Base-by-base conservation (phyloP, 768 basidiomycete species). In the Amanita inopinata region DNA sequence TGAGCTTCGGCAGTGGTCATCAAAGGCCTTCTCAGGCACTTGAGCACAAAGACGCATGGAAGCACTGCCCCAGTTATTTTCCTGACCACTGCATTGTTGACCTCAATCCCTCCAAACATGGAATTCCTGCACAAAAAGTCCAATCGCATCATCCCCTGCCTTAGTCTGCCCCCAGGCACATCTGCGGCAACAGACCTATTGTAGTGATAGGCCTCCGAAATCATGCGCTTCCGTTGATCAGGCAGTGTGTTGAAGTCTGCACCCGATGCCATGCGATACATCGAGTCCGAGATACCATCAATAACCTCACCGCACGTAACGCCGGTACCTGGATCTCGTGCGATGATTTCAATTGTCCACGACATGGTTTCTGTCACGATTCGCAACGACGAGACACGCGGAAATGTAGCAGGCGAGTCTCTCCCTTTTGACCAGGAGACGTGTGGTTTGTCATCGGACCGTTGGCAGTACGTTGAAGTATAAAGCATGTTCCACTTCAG, bases 401-500 rank as follows among this genome's bases (percentile, higher is more conserved):
- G 80, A 57, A 74, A 73, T 1, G 80, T 81, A 2, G 80, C 82
- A 12, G 81, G 80, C 15, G 71, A 69, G 10, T 69, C 63, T 9
- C 83, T 74, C 5, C 84, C 83, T 23, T 62, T 65, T 3, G 73
- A 65, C 84, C 84, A 87, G 0, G 83, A 83, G 17, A 74, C 64
- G 30, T 71, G 66, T 2, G 62, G 48, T 3, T 70, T 65, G 45
- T 85, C 84, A n/a, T 63, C 68, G 3, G 78, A 81, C 44, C 78
- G 73, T 50, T 73, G 73, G 41, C 78, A 76, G 46, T 74, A 67
- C 30, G 67, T 71, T 4, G 80, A 71, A 4, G 65, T 62, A 55
- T 77, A 83, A 31, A 82, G 67, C 78, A 87, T 81, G 59, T 83
- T 81, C 82, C 83, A 86, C 35, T 71, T 74, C 33, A 87, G 61